phyloP scores from a whole-genome alignment of 2,329 filamentous ascomycete species.

The Fonsecaea erecta region DNA sequence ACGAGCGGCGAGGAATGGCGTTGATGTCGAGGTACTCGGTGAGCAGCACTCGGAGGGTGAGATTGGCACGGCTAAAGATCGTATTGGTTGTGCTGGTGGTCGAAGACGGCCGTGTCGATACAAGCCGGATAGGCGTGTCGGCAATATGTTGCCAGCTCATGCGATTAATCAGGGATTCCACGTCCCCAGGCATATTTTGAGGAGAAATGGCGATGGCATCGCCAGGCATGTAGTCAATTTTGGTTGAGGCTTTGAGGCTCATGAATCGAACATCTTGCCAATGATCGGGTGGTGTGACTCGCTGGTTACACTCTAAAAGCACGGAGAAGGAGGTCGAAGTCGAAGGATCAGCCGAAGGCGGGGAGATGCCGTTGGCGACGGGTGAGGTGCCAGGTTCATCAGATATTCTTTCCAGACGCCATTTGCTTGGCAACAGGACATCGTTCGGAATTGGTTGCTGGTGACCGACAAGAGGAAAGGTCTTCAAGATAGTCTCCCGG shows the following conservation, averaged over 20 bases:
- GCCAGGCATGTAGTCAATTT: constrained; percentile 67
- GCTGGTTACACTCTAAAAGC: constrained; percentile 66
- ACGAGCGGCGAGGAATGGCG: constrained; percentile 82
- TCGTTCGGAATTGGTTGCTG: constrained; percentile 28
- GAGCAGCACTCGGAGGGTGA: constrained; percentile 76
- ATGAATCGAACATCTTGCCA: constrained; percentile 94
- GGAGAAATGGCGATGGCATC: constrained; percentile 82
- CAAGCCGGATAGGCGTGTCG: constrained; percentile 62
- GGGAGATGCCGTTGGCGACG: constrained; percentile 22
- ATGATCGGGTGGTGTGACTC: constrained; percentile 75
- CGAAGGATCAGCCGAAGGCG: constrained; percentile 54
- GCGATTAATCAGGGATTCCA: constrained; percentile 74
- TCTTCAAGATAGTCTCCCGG: constrained; percentile 68
- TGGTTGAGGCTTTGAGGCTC: constrained; percentile 57
- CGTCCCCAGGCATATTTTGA: constrained; percentile 82
- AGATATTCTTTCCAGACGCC: constrained; percentile 16
- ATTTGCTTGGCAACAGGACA: constrained; percentile 30
- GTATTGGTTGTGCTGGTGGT: constrained; percentile 42
- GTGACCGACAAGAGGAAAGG: constrained; percentile 72
- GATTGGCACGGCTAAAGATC: constrained; percentile 26
- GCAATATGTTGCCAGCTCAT: constrained; percentile 80
- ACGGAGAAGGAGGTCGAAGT: constrained; percentile 59
- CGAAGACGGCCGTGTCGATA: constrained; percentile 11
- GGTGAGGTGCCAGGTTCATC: constrained; percentile 3
- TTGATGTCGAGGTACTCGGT: constrained; percentile 86